These are phyloP conservation scores for Globisporangium nagaii DNA, from an alignment of 352 stramenopile genomes.

Conservation along the genomic window DNA sequence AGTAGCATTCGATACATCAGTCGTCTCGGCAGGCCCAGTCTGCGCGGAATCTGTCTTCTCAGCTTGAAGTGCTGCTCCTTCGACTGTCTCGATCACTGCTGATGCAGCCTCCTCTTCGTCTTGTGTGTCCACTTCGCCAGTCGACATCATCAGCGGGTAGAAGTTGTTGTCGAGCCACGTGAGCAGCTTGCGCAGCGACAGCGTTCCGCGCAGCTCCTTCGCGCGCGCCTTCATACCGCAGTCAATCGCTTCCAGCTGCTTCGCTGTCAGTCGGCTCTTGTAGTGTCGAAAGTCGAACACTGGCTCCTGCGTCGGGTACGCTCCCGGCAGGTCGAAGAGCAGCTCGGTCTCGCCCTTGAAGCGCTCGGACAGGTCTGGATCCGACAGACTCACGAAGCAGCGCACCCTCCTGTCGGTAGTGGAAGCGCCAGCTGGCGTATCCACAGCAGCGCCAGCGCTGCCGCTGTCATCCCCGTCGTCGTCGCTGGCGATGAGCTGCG, in stretches of 20 bases:
- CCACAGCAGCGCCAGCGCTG: neutral
- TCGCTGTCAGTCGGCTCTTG: conserved; percentile 29
- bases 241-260: conserved; percentile 32
- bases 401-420: conserved; percentile 11
- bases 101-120: neutral
- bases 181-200: conserved; percentile 60
- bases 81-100: conserved; percentile 9
- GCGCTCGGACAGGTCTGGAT: conserved; percentile 47
- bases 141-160: conserved; percentile 17
- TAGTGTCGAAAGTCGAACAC: conserved; percentile 50
- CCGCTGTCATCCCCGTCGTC: conserved; percentile 4
- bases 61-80: neutral
- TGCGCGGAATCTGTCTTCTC: neutral
- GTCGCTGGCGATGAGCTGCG: conserved; percentile 20
- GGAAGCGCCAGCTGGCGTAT: neutral
- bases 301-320: conserved; percentile 46
- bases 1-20: neutral
- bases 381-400: conserved; percentile 58
- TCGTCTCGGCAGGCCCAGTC: neutral
- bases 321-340: conserved; percentile 34
- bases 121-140: neutral
- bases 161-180: conserved; percentile 87
- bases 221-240: conserved; percentile 30
- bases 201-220: conserved; percentile 34
- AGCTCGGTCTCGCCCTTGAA: conserved; percentile 58